A percentile compares a stretch with the other conserved stretches of the same genome.
Evolutionary conservation across 805 yeast genomes (phyloP).

Genomic region (Suhomyces tanzawaensis): DNA sequence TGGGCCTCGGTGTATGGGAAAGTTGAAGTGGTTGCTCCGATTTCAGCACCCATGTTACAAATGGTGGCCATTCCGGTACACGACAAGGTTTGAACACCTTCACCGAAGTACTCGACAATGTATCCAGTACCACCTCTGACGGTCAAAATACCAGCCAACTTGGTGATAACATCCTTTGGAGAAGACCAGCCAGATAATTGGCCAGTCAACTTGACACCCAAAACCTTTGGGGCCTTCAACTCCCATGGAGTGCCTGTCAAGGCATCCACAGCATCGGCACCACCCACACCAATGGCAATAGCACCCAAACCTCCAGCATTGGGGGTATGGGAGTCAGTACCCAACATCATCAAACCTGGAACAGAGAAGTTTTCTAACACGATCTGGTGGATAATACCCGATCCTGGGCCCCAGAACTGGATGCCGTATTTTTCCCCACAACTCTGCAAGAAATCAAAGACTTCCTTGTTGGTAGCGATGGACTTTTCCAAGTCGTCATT

Average conservation of each 20-base stretch:
- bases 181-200: conserved; percentile 92
- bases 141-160: conserved; percentile 89
- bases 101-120: conserved; percentile 95
- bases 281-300: conserved; percentile 98
- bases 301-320: conserved; percentile 99
- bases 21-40: conserved; percentile 96
- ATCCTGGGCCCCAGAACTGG: conserved; percentile 99
- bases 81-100: conserved; percentile 86
- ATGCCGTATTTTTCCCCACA: conserved; percentile 95
- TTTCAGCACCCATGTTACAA: conserved; percentile 99
- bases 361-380: conserved; percentile 95
- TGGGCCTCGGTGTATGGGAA: conserved; percentile 94
- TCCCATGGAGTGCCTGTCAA: conserved; percentile 96
- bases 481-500: conserved; percentile 77
- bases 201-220: conserved; percentile 95
- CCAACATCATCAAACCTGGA: conserved; percentile 96
- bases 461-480: conserved; percentile 85
- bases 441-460: conserved; percentile 87
- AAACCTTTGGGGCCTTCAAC: conserved; percentile 91
- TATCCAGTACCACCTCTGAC: conserved; percentile 98
- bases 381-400: conserved; percentile 98
- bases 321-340: conserved; percentile 98
- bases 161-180: conserved; percentile 92
- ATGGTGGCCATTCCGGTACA: conserved; percentile 99
- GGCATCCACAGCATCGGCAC: conserved; percentile 98